Conservation (phyloP, 495 filamentous ascomycete genomes). For the Saxispiralis lemnorum region DNA sequence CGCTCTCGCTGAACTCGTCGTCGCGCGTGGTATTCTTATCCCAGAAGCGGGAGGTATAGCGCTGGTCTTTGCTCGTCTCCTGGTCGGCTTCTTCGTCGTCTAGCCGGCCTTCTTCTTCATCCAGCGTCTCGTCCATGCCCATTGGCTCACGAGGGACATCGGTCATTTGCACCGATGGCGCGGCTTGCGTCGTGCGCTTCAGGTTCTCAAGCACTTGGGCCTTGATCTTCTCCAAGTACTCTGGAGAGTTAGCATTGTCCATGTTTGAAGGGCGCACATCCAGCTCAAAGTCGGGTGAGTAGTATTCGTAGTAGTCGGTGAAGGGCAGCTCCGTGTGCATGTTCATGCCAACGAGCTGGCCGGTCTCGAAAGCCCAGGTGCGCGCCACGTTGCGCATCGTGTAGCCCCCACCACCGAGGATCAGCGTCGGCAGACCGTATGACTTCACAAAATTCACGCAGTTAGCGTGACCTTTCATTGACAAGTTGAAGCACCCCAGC, state of each 20-base stretch:
- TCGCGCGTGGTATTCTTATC: constrained; percentile 45
- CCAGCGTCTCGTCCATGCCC: constrained; percentile 64
- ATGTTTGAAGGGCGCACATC: constrained; percentile 93
- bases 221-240: constrained; percentile 94
- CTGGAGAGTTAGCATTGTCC: constrained; percentile 91
- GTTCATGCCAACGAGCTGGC: constrained; percentile 63
- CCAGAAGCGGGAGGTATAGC: constrained; percentile 66
- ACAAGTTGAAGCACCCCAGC: constrained; percentile 92
- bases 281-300: constrained; percentile 87
- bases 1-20: constrained; percentile 36
- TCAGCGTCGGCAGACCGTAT: constrained; percentile 77
- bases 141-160: constrained; percentile 71
- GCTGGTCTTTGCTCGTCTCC: constrained; percentile 53
- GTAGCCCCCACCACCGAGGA: constrained; percentile 90
- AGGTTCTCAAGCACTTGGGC: constrained; percentile 83
- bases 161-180: constrained; percentile 85
- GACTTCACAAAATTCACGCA: constrained; percentile 90
- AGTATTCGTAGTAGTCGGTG: constrained; percentile 99
- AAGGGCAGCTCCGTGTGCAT: constrained; percentile 75
- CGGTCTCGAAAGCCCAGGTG: constrained; percentile 95
- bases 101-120: constrained; percentile 71
- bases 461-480: constrained; percentile 93
- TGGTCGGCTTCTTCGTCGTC: constrained; percentile 55
- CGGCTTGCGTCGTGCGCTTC: constrained; percentile 57
- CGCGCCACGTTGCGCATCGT: constrained; percentile 97